Evolutionary conservation across 2,329 filamentous ascomycete genomes (phyloP).

Genomic region (Aaosphaeria arxii): DNA sequence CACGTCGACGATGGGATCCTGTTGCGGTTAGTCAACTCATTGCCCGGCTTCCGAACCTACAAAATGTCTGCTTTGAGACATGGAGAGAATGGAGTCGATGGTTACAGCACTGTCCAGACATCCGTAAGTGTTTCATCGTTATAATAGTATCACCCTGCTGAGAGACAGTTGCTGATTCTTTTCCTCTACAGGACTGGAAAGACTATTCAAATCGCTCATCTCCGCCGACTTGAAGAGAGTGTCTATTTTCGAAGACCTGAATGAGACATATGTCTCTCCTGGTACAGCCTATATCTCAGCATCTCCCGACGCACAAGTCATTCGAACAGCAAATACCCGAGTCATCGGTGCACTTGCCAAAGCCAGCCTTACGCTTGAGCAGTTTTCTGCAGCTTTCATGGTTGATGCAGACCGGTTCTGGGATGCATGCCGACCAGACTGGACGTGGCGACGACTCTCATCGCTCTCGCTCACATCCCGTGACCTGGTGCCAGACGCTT

Average conservation of each 20-base stretch:
- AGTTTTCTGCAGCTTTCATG: slow-evolving; percentile 8
- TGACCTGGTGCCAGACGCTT: slow-evolving; percentile 1
- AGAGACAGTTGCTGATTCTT: not conserved
- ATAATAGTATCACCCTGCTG: too few relatives aligned
- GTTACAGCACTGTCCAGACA: slow-evolving; percentile 1
- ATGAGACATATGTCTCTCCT: slow-evolving; percentile 2
- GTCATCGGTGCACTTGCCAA: slow-evolving; percentile 1
- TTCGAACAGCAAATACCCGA: slow-evolving; percentile 1
- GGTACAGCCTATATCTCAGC: not conserved
- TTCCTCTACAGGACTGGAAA: slow-evolving; percentile 1
- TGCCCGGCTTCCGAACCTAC: slow-evolving; percentile 5
- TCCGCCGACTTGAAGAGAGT: slow-evolving; percentile 3
- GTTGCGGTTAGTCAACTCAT: not conserved
- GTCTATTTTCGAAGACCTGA: slow-evolving; percentile 6
- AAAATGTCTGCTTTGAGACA: slow-evolving; percentile 4
- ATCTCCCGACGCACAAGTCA: not conserved
- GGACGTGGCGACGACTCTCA: slow-evolving; percentile 2
- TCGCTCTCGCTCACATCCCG: slow-evolving; percentile 3
- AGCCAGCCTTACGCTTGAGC: slow-evolving; percentile 6
- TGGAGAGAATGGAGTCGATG: slow-evolving; percentile 4
- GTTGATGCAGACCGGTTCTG: slow-evolving; percentile 4
- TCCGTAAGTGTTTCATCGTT: slow-evolving; percentile 2
- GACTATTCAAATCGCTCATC: slow-evolving; percentile 1
- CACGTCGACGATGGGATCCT: slow-evolving; percentile 6
- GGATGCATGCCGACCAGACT: slow-evolving; percentile 1